phyloP scores from a whole-genome alignment of 1,284 basidiomycete genomes.

The Xerocomus minutiporus region DNA sequence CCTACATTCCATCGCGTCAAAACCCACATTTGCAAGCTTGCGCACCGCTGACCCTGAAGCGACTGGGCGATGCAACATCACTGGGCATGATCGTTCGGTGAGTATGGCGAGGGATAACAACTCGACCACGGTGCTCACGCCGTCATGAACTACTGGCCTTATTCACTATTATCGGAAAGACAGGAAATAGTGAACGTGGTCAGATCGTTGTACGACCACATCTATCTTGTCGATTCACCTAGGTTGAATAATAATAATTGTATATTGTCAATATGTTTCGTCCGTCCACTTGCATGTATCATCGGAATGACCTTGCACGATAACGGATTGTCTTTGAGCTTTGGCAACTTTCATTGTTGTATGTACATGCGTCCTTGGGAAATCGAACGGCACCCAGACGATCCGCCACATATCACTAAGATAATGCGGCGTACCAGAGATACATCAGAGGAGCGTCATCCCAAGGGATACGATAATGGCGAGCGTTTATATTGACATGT shows the following conservation, averaged over 20 bases:
- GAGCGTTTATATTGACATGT: too few species aligned
- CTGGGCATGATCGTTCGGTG: conserved; percentile 89
- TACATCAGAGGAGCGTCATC: too few species aligned
- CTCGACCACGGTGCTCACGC: neutral
- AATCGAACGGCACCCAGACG: too few species aligned
- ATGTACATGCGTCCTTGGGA: too few species aligned
- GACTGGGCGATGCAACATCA: neutral
- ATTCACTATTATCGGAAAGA: conserved; percentile 93
- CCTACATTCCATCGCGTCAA: conserved; percentile 33
- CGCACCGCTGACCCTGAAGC: conserved; percentile 39
- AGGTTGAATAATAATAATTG: conserved; percentile 1
- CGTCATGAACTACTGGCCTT: conserved; percentile 76
- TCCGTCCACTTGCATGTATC: conserved; percentile 7
- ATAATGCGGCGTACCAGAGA: too few species aligned
- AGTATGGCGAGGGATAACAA: conserved; percentile 29
- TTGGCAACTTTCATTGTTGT: too few species aligned
- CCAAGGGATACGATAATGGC: too few species aligned
- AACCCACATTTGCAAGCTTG: conserved; percentile 34
- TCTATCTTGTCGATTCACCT: neutral
- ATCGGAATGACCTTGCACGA: too few species aligned
- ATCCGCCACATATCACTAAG: too few species aligned
- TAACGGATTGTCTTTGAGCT: too few species aligned
- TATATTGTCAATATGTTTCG: conserved; percentile 4
- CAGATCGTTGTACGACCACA: neutral
- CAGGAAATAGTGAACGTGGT: conserved; percentile 59